Percentiles rank a stretch among this genome's conserved stretches.
These are phyloP conservation scores for Trichocladium uniseriatum DNA, from an alignment of 495 filamentous ascomycete species.

Conservation along the genomic window DNA sequence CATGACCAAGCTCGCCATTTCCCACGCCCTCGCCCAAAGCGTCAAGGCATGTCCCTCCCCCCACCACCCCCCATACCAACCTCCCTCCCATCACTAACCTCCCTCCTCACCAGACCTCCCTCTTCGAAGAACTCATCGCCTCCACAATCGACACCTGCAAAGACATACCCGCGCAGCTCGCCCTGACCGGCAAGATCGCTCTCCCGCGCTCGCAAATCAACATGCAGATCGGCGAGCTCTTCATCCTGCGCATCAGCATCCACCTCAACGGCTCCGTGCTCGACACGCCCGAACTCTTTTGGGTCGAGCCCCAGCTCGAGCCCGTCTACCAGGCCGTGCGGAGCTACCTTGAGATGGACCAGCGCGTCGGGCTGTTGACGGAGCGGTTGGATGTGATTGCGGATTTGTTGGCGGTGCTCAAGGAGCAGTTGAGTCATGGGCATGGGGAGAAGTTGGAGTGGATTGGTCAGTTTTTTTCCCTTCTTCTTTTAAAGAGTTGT, in stretches of 20 bases:
- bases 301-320: constrained; percentile 93
- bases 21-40: constrained; percentile 86
- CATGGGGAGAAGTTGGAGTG: constrained; percentile 93
- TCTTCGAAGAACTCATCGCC: constrained; percentile 93
- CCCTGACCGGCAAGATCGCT: constrained; percentile 79
- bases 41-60: constrained; percentile 55
- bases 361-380: constrained; percentile 80
- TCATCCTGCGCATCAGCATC: constrained; percentile 94
- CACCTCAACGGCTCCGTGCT: constrained; percentile 94
- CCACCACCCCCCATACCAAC: neutral
- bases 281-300: constrained; percentile 96
- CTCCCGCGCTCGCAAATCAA: constrained; percentile 82
- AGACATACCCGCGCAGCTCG: constrained; percentile 81
- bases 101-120: constrained; percentile 56
- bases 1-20: constrained; percentile 96
- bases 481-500: neutral
- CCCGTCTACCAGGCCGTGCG: constrained; percentile 91
- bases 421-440: constrained; percentile 92
- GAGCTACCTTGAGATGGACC: constrained; percentile 96
- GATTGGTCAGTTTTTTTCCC: constrained; percentile 58
- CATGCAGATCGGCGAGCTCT: constrained; percentile 97
- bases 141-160: constrained; percentile 85
- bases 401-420: constrained; percentile 85
- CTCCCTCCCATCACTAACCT: neutral
- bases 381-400: constrained; percentile 89